Evolutionary conservation across 2,329 filamentous ascomycete species (phyloP).

Genomic region (Tolypocladium album): DNA sequence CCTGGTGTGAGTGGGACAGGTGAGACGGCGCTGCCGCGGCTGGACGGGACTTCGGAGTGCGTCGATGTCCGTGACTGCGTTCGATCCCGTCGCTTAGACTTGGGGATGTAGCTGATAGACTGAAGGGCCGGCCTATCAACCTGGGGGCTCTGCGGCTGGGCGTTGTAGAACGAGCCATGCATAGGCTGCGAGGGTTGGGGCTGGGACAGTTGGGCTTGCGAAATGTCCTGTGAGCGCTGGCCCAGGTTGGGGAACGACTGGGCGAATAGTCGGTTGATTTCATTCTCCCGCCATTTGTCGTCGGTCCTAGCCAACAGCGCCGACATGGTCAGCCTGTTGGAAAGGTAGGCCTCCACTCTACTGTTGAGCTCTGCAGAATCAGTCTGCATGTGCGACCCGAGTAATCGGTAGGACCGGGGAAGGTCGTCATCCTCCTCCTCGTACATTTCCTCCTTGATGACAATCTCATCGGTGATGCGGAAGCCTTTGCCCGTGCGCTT

Average conservation of each 20-base stretch:
- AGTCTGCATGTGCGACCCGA: constrained; percentile 53
- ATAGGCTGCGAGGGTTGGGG: neutral
- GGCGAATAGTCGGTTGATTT: constrained; percentile 35
- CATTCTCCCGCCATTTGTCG: constrained; percentile 29
- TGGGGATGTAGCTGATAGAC: neutral
- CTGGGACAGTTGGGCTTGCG: neutral
- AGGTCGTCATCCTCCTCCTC: constrained; percentile 85
- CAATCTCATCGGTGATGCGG: constrained; percentile 74
- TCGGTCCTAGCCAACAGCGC: constrained; percentile 24
- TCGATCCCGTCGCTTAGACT: neutral
- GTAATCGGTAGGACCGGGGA: constrained; percentile 52
- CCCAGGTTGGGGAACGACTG: constrained; percentile 31
- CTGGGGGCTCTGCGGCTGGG: neutral
- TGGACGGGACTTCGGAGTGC: neutral
- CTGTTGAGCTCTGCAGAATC: constrained; percentile 50
- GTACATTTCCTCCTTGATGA: constrained; percentile 89
- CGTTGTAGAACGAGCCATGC: neutral
- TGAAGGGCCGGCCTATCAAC: neutral
- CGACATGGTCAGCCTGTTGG: constrained; percentile 31
- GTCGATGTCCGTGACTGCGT: neutral
- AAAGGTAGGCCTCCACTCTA: constrained; percentile 39
- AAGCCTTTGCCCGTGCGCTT: constrained; percentile 73
- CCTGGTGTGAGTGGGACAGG: neutral
- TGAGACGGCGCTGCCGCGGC: neutral
- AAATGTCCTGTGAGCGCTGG: neutral